These are phyloP conservation scores for Persicaria tinctoria DNA, from an alignment of 148 eudicot genomes.

Conservation along the genomic window DNA sequence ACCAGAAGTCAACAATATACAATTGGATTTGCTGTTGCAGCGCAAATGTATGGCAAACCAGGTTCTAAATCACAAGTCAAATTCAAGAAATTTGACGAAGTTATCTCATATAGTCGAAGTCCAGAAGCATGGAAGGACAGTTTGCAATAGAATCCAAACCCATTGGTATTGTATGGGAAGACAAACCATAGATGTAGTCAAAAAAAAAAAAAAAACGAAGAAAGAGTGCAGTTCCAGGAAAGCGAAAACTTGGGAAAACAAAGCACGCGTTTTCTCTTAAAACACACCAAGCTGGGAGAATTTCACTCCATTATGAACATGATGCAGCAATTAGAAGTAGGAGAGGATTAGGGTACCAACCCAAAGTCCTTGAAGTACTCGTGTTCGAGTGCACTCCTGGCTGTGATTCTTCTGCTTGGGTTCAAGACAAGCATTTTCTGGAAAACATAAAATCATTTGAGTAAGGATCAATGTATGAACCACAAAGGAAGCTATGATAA, in stretches of 20 bases:
- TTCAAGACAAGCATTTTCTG: constrained; percentile 96
- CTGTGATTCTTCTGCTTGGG: constrained; percentile 88
- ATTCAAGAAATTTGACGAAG: not conserved
- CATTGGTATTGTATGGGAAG: constrained; percentile 2
- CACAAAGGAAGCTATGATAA: not conserved
- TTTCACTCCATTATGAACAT: constrained; percentile 28
- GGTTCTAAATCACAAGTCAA: constrained; percentile 5
- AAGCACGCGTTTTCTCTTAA: constrained; percentile 2
- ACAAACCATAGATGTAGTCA: not conserved
- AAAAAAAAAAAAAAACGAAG: not conserved
- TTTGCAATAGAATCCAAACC: constrained; percentile 6
- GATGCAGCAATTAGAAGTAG: not conserved
- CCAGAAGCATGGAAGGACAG: not conserved
- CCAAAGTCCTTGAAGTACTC: constrained; percentile 87
- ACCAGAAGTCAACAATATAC: not conserved
- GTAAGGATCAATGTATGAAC: not conserved
- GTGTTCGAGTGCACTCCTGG: constrained; percentile 83
- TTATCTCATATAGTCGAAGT: constrained; percentile 2
- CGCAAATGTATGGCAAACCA: constrained; percentile 6
- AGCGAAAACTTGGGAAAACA: not conserved
- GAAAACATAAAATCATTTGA: not conserved
- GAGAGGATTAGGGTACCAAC: constrained; percentile 41
- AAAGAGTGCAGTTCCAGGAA: not conserved
- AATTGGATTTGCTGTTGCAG: not conserved
- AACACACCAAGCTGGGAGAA: constrained; percentile 1